Conservation (phyloP, 306 rosid genomes). For the Castanea mollissima region DNA sequence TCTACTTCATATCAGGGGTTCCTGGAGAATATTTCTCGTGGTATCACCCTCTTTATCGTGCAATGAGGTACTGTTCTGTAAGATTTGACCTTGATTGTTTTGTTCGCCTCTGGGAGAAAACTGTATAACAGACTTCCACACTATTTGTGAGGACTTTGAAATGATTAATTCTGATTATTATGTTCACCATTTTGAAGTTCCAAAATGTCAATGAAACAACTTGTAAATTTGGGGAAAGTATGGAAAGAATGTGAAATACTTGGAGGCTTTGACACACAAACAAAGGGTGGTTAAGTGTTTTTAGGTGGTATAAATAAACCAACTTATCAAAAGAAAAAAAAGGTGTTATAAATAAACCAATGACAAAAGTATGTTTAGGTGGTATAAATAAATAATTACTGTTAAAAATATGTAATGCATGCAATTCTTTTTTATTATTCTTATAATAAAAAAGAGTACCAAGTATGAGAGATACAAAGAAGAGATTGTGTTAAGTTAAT, state of each 20-base stretch:
- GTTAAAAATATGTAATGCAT: neutral
- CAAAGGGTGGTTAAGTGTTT: neutral
- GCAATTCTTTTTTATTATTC: neutral
- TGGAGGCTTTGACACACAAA: neutral
- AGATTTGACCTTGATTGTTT: conserved; percentile 9
- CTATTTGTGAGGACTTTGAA: conserved; percentile 14
- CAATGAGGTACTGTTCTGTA: conserved; percentile 64
- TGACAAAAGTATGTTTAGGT: too few species aligned
- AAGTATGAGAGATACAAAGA: neutral
- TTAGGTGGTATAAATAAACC: too few species aligned
- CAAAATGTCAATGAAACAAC: conserved; percentile 1
- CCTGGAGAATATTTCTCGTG: conserved; percentile 80
- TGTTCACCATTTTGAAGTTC: conserved; percentile 21
- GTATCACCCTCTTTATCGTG: conserved; percentile 98
- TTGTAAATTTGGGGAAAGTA: conserved; percentile 9
- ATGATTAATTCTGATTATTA: neutral
- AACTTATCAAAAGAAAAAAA: too few species aligned
- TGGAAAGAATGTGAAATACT: conserved; percentile 11
- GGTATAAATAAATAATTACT: neutral
- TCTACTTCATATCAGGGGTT: conserved; percentile 67
- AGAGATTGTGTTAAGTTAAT: neutral
- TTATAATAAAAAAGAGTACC: neutral
- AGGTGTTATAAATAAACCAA: neutral
- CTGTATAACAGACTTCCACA: conserved; percentile 14
- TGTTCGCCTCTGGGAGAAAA: conserved; percentile 18